Percentiles rank a stretch among this genome's conserved stretches.
Evolutionary conservation across 1,139 yeast species (phyloP).

Genomic region (Suzukiozyma palmioleophila): DNA sequence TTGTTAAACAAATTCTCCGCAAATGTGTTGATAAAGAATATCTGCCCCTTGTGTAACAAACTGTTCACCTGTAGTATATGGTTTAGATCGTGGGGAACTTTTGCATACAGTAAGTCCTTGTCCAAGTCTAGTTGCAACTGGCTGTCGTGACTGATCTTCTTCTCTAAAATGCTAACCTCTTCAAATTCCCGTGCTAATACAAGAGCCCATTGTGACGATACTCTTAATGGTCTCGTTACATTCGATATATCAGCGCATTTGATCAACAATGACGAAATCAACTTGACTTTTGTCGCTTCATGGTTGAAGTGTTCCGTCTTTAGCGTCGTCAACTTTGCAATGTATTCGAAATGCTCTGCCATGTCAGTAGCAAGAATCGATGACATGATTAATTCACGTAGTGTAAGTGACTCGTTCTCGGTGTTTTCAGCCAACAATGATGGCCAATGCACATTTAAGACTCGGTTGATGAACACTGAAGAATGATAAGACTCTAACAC

Average conservation of each 20-base stretch:
- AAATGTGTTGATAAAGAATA: constrained; percentile 78
- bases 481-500: constrained; percentile 83
- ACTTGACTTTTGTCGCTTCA: constrained; percentile 29
- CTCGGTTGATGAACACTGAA: constrained; percentile 56
- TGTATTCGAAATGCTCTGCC: constrained; percentile 82
- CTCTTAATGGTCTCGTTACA: constrained; percentile 73
- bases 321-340: constrained; percentile 41
- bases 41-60: constrained; percentile 66
- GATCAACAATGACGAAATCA: constrained; percentile 65
- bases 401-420: constrained; percentile 15
- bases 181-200: constrained; percentile 72
- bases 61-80: constrained; percentile 44
- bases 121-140: constrained; percentile 10
- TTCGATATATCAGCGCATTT: constrained; percentile 95
- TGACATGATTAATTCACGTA: constrained; percentile 34
- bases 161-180: constrained; percentile 58
- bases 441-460: constrained; percentile 67
- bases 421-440: constrained; percentile 22
- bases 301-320: constrained; percentile 16
- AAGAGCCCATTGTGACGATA: constrained; percentile 84
- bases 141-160: constrained; percentile 29
- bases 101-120: constrained; percentile 23
- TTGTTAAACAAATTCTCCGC: constrained; percentile 72
- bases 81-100: constrained; percentile 27
- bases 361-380: constrained; percentile 86